Conservation (phyloP, 1,139 yeast genomes). For the Lodderomyces jiufengensis region DNA sequence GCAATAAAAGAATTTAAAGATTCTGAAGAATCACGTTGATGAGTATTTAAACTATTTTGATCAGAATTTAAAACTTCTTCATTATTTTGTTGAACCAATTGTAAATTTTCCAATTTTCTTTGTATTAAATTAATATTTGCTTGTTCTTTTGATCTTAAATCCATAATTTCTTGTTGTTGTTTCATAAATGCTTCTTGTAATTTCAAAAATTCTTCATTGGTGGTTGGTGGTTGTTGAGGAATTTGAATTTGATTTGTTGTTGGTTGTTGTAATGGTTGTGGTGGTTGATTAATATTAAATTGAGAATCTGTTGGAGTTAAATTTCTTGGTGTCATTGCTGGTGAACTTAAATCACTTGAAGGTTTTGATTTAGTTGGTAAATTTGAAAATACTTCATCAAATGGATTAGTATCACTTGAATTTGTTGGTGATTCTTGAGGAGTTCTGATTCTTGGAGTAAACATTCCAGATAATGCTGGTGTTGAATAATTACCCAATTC, state of each 20-base stretch:
- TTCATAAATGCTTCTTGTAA: slow-evolving; percentile 37
- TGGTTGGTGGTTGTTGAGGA: slow-evolving; percentile 4
- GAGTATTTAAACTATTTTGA: too few species aligned
- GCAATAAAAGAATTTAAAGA: too few species aligned
- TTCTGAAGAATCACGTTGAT: too few species aligned
- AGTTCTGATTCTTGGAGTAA: slow-evolving; percentile 37
- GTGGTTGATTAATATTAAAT: slow-evolving; percentile 3
- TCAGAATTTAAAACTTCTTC: too few species aligned
- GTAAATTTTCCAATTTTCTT: slow-evolving; percentile 11
- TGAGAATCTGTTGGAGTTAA: slow-evolving; percentile 12
- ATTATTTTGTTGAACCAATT: slow-evolving; percentile 7
- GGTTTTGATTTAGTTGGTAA: slow-evolving; percentile 6
- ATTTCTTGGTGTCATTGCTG: slow-evolving; percentile 17
- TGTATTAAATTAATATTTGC: slow-evolving; percentile 12
- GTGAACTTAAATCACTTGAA: slow-evolving; percentile 10
- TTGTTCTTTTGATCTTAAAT: slow-evolving; percentile 21
- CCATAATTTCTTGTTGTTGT: slow-evolving; percentile 37
- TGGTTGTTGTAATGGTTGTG: slow-evolving; percentile 6
- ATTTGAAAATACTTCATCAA: slow-evolving; percentile 29
- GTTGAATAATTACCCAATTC: slow-evolving; percentile 9
- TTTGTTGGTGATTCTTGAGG: slow-evolving; percentile 23
- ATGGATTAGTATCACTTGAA: slow-evolving; percentile 34
- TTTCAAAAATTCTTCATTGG: slow-evolving; percentile 32
- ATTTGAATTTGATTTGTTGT: not conserved
- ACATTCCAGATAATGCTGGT: slow-evolving; percentile 24